Conservation (phyloP, 78 protist genomes). For the Planoprotostelium fungivorum region DNA sequence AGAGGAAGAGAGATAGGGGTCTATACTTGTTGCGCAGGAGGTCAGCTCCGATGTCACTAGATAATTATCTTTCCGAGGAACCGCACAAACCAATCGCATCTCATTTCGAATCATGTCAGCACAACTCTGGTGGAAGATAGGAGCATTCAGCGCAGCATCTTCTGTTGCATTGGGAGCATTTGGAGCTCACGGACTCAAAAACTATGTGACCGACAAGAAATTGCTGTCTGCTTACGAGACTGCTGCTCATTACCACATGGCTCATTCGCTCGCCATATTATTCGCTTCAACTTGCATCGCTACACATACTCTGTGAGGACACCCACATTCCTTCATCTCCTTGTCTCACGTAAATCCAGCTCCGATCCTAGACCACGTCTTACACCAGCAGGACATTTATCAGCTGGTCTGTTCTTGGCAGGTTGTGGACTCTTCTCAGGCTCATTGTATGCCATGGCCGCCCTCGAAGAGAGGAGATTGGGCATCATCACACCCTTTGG, state of each 20-base stretch:
- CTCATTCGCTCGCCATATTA: constrained; percentile 24
- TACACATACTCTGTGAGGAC: neutral
- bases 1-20: too few relatives aligned
- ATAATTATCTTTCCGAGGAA: too few relatives aligned
- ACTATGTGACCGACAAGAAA: constrained; percentile 12
- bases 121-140: constrained; percentile 30
- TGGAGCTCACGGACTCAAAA: constrained; percentile 50
- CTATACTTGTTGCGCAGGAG: too few relatives aligned
- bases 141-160: constrained; percentile 12
- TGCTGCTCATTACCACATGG: constrained; percentile 42
- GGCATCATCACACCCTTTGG: constrained; percentile 59
- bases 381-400: neutral
- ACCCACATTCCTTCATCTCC: neutral
- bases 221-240: constrained; percentile 25
- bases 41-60: too few relatives aligned
- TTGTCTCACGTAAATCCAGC: too few relatives aligned
- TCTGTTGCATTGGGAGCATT: constrained; percentile 27
- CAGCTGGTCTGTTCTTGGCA: constrained; percentile 22
- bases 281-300: neutral
- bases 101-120: neutral
- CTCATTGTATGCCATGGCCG: constrained; percentile 21
- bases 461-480: constrained; percentile 14
- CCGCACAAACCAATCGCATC: too few relatives aligned
- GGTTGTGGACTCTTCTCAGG: constrained; percentile 55
- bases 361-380: neutral